phyloP scores from a whole-genome alignment of 768 basidiomycete genomes.

The Lactarius evosmus region DNA sequence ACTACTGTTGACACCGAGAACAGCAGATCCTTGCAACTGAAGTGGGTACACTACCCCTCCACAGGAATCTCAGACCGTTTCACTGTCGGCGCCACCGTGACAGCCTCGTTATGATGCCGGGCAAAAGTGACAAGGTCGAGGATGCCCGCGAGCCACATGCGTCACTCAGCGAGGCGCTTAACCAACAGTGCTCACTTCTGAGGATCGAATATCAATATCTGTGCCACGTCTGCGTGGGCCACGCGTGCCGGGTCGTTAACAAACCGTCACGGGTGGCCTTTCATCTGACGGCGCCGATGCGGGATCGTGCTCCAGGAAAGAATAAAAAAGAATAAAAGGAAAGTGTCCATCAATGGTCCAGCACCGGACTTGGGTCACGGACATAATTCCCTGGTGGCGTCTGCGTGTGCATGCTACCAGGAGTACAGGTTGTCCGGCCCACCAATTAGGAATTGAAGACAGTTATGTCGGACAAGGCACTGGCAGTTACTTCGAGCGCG shows the following conservation, averaged over 20 bases:
- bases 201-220: conserved; percentile 70
- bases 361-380: conserved; percentile 66
- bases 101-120: conserved; percentile 40
- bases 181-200: conserved; percentile 82
- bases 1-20: no score
- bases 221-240: conserved; percentile 68
- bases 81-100: conserved; percentile 20
- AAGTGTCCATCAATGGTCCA: conserved; percentile 73
- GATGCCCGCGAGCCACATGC: conserved; percentile 62
- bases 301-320: no score
- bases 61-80: conserved; percentile 6
- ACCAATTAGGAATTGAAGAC: conserved; percentile 85
- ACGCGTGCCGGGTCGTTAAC: conserved; percentile 79
- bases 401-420: conserved; percentile 58
- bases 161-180: no score
- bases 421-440: conserved; percentile 69
- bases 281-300: neutral
- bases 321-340: conserved; percentile 4
- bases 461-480: conserved; percentile 60
- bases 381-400: conserved; percentile 51
- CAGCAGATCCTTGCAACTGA: no score
- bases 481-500: conserved; percentile 58
- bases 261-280: conserved; percentile 79
- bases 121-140: conserved; percentile 64
- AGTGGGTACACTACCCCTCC: no score